Evolutionary conservation across 2,329 filamentous ascomycete species (phyloP).

Genomic region (Arachnopeziza araneosa): DNA sequence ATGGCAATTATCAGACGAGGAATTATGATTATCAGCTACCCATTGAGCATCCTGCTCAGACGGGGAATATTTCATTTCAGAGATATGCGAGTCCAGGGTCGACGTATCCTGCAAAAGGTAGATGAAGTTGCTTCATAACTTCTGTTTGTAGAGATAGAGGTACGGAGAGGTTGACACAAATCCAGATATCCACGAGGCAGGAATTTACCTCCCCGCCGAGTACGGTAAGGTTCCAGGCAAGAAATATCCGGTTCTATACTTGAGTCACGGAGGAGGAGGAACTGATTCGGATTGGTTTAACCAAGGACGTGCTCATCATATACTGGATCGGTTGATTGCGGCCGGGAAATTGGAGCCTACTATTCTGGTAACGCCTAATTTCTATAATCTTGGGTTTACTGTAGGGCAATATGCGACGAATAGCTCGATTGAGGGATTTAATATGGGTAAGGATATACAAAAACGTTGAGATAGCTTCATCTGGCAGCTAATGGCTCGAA

Average conservation of each 20-base stretch:
- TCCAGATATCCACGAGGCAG: neutral
- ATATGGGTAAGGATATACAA: neutral
- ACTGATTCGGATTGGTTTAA: constrained; percentile 1
- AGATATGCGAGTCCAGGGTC: constrained; percentile 1
- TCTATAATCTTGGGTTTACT: constrained; percentile 1
- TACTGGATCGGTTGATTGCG: neutral
- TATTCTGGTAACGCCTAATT: neutral
- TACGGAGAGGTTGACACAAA: neutral
- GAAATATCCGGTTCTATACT: constrained; percentile 1
- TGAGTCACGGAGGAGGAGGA: neutral
- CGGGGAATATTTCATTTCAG: neutral
- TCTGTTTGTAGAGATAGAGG: too few species aligned
- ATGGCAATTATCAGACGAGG: neutral
- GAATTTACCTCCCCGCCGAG: neutral
- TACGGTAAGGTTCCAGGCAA: neutral
- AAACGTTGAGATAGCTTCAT: neutral
- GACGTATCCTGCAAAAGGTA: neutral
- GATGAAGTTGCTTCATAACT: too few species aligned
- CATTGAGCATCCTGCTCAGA: neutral
- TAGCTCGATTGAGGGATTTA: neutral
- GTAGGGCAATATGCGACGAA: neutral
- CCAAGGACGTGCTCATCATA: neutral
- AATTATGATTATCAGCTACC: constrained; percentile 1
- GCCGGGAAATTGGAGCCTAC: neutral
- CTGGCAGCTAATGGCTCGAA: neutral